Evolutionary conservation across 176 grass and related monocot species (phyloP), one percentile per base, ranked within the genome.

Genomic region (Tillandsia leiboldiana): DNA sequence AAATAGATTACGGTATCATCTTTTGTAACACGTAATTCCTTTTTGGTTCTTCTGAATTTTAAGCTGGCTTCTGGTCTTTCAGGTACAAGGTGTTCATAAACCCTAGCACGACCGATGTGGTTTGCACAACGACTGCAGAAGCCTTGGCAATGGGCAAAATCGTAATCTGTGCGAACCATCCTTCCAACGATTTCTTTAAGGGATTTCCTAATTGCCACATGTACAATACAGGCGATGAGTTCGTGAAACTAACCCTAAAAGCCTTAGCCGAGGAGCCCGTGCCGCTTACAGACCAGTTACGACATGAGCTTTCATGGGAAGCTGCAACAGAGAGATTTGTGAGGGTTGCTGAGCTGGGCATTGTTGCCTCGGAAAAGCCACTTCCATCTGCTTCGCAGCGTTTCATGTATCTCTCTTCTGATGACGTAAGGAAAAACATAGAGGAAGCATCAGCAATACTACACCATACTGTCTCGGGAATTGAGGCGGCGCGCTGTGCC

Each of bases 1-100:
- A 42, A 42, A 6, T 5, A 42, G 33, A 42, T 42, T 42, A 42
- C 33, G 0, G 4, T 56, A n/a, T 12, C 52, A 56, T 13, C 13
- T 56, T 12, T 18, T 8, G 8, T 15, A 59, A 59, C 5, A 22
- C n/a, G 8, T 59, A 59, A 20, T 18, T 59, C 54, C 6, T 59
- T 59, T 8, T 17, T 17, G 9, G 14, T 5, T 1, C 17, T 20
- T 59, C 54, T 59, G 9, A 59, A 17, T 59, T 59, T 59, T 18
- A 15, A n/a, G 14, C 3, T 59, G 54, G 53, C 17, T 59, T 1
- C 54, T 59, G 20, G 9, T 75, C 28, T 71, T 53, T 65, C 87
- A 99, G 89, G 78, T 99, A 99, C 79, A 99, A 99, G 89, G 87
- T 93, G 66, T 99, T 99, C 77, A 88, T 93, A 79, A 99, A 99